Conservation (phyloP, 1,284 basidiomycete genomes). For the Ganoderma sp. region DNA sequence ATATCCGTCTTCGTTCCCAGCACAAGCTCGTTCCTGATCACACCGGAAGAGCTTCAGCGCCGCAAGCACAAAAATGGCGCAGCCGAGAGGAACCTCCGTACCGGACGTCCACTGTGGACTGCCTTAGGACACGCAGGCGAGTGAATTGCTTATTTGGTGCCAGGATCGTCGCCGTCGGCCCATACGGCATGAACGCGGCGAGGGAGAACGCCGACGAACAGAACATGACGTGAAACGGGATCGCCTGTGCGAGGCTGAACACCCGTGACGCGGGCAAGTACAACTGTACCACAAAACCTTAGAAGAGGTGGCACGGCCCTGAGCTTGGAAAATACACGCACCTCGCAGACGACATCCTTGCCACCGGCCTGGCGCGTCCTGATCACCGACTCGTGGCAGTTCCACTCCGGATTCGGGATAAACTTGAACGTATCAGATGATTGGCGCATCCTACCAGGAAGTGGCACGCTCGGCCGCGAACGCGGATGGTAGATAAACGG, state of each 20-base stretch:
- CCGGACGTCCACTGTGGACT: constrained; percentile 70
- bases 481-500: constrained; percentile 71
- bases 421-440: constrained; percentile 45
- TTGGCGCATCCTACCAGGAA: constrained; percentile 54
- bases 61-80: not conserved
- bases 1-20: constrained; percentile 66
- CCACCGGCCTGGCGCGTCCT: constrained; percentile 46
- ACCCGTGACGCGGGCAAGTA: constrained; percentile 63
- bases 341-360: constrained; percentile 53
- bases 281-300: constrained; percentile 39
- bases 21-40: constrained; percentile 36
- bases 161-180: constrained; percentile 50
- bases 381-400: constrained; percentile 51
- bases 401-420: constrained; percentile 56
- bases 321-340: constrained; percentile 29
- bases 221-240: constrained; percentile 70
- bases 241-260: constrained; percentile 60
- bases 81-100: constrained; percentile 39
- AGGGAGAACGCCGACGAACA: constrained; percentile 59
- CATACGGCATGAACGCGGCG: constrained; percentile 63
- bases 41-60: not conserved
- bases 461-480: constrained; percentile 58
- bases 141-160: constrained; percentile 52
- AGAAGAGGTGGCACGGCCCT: not conserved
- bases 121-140: constrained; percentile 66